phyloP scores from a whole-genome alignment of 441 rosid genomes.

The Isatis lusitanica region DNA sequence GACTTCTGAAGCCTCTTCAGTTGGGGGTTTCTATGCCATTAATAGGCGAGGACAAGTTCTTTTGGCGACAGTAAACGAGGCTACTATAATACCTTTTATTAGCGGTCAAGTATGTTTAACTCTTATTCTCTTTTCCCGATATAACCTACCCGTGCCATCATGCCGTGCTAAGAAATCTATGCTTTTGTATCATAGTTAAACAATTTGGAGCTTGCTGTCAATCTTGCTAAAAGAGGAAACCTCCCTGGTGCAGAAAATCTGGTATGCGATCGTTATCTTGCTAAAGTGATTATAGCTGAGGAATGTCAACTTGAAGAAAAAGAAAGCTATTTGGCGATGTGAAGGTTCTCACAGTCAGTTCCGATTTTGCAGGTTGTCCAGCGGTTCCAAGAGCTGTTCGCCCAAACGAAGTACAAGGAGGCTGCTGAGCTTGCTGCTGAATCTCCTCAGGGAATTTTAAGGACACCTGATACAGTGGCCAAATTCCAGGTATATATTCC shows the following conservation, averaged over 20 bases:
- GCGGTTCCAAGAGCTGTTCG: slow-evolving; percentile 90
- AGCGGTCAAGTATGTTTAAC: slow-evolving; percentile 79
- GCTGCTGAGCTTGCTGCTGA: slow-evolving; percentile 99
- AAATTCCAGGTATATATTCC: slow-evolving; percentile 75
- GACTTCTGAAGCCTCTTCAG: slow-evolving; percentile 83
- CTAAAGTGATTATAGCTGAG: neutral
- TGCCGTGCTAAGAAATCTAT: slow-evolving; percentile 18
- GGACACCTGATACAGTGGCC: slow-evolving; percentile 93
- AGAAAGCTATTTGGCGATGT: neutral
- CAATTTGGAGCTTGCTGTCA: slow-evolving; percentile 96
- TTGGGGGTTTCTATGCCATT: slow-evolving; percentile 93
- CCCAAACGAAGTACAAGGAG: slow-evolving; percentile 95
- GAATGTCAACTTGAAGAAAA: neutral
- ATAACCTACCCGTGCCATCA: neutral
- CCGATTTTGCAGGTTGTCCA: slow-evolving; percentile 74
- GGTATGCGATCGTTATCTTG: slow-evolving; percentile 42
- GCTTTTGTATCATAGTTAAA: slow-evolving; percentile 61
- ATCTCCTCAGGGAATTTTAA: slow-evolving; percentile 94
- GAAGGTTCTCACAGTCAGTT: slow-evolving; percentile 26
- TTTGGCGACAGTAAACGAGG: slow-evolving; percentile 88
- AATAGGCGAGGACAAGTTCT: slow-evolving; percentile 97
- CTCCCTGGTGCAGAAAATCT: slow-evolving; percentile 98
- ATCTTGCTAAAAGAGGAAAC: slow-evolving; percentile 97
- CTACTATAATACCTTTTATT: slow-evolving; percentile 87
- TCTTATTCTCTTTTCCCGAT: neutral